phyloP scores from a whole-genome alignment of 2,329 filamentous ascomycete species.

The Talaromyces sp. region DNA sequence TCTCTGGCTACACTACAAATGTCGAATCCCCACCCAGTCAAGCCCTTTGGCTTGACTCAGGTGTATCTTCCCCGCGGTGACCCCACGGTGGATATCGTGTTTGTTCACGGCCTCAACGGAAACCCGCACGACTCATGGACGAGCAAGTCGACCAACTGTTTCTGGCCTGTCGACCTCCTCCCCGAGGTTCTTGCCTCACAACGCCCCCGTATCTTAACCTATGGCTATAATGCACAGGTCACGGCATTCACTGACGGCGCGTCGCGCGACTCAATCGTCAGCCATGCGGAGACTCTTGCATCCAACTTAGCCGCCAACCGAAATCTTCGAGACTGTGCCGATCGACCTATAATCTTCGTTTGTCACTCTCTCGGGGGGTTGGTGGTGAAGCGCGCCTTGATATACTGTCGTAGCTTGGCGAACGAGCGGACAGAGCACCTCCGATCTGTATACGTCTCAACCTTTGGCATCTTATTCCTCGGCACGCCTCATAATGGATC shows the following conservation, averaged over 20 bases:
- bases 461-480: conserved; percentile 75
- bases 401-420: conserved; percentile 66
- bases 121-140: conserved; percentile 66
- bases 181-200: conserved; percentile 60
- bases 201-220: conserved; percentile 68
- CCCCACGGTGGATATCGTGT: conserved; percentile 59
- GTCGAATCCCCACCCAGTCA: conserved; percentile 28
- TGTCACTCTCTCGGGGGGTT: conserved; percentile 75
- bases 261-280: conserved; percentile 67
- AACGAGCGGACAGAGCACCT: conserved; percentile 64
- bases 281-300: conserved; percentile 71
- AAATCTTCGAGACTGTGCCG: conserved; percentile 53
- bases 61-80: conserved; percentile 41
- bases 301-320: conserved; percentile 65
- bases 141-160: conserved; percentile 54
- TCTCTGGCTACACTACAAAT: background rate
- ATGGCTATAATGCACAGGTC: conserved; percentile 73
- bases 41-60: conserved; percentile 46
- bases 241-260: conserved; percentile 55
- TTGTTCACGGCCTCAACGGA: conserved; percentile 72
- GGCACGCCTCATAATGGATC: conserved; percentile 76
- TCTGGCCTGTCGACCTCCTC: conserved; percentile 71
- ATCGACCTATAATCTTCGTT: conserved; percentile 74
- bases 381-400: conserved; percentile 69
- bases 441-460: conserved; percentile 72